A percentile compares a stretch with the other conserved stretches of the same genome.
These are phyloP conservation scores for Phycomyces blakesleeanus DNA, from an alignment of 192 early-diverging fungal species.

Conservation along the genomic window DNA sequence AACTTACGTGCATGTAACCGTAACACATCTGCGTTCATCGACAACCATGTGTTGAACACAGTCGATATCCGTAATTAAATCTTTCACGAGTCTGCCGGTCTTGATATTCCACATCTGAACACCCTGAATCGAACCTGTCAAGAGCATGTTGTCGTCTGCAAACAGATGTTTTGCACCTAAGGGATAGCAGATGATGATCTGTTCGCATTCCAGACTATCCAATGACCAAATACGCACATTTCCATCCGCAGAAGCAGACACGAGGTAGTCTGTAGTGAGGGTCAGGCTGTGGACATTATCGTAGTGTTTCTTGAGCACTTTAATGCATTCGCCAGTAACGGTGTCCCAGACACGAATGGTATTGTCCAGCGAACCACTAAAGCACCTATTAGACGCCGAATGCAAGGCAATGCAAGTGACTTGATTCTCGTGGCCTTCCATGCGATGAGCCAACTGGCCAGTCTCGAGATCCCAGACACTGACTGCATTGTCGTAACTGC, in stretches of 20 bases:
- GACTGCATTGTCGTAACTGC: constrained; percentile 86
- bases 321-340: constrained; percentile 70
- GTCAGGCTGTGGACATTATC: constrained; percentile 65
- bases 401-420: constrained; percentile 92
- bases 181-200: constrained; percentile 85
- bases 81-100: constrained; percentile 78
- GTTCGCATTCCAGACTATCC: constrained; percentile 51
- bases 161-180: constrained; percentile 78
- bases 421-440: constrained; percentile 86
- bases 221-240: constrained; percentile 92
- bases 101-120: constrained; percentile 93
- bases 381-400: constrained; percentile 75
- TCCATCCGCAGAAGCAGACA: constrained; percentile 91
- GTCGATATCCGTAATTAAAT: constrained; percentile 71
- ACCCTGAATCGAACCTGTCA: constrained; percentile 88
- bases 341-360: constrained; percentile 91
- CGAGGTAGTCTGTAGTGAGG: constrained; percentile 74
- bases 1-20: constrained; percentile 56
- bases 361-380: constrained; percentile 92
- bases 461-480: constrained; percentile 85
- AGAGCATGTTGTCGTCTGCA: constrained; percentile 77
- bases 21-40: constrained; percentile 80
- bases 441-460: constrained; percentile 61
- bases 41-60: constrained; percentile 93
- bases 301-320: constrained; percentile 87